phyloP scores from a whole-genome alignment of 768 basidiomycete genomes.

The Lentinula raphanica region DNA sequence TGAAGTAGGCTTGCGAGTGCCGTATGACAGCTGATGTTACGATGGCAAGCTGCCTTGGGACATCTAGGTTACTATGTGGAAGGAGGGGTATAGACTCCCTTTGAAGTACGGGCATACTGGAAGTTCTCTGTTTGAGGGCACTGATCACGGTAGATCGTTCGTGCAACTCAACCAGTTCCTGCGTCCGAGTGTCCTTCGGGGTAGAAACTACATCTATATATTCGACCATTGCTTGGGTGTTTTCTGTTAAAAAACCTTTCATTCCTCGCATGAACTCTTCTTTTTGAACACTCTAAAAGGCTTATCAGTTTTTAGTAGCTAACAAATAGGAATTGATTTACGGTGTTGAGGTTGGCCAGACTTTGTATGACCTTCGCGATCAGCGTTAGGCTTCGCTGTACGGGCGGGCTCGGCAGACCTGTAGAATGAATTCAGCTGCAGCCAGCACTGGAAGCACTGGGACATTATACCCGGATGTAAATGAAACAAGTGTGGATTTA shows the following conservation, averaged over 20 bases:
- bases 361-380: constrained; percentile 90
- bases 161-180: constrained; percentile 33
- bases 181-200: constrained; percentile 24
- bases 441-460: neutral
- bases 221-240: constrained; percentile 67
- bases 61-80: constrained; percentile 72
- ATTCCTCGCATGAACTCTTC: constrained; percentile 81
- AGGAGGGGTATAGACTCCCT: constrained; percentile 68
- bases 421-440: constrained; percentile 8
- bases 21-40: constrained; percentile 75
- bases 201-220: constrained; percentile 74
- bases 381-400: constrained; percentile 77
- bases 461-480: constrained; percentile 59
- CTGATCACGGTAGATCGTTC: constrained; percentile 51
- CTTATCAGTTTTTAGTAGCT: neutral
- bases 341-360: constrained; percentile 77
- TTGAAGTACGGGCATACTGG: constrained; percentile 50
- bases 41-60: constrained; percentile 72
- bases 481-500: constrained; percentile 84
- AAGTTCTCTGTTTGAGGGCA: constrained; percentile 52
- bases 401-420: constrained; percentile 63
- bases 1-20: constrained; percentile 41
- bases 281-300: constrained; percentile 53
- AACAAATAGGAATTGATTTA: constrained; percentile 27
- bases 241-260: constrained; percentile 65